Conservation (phyloP, 768 basidiomycete species). For the Lentinus tigrinus region DNA sequence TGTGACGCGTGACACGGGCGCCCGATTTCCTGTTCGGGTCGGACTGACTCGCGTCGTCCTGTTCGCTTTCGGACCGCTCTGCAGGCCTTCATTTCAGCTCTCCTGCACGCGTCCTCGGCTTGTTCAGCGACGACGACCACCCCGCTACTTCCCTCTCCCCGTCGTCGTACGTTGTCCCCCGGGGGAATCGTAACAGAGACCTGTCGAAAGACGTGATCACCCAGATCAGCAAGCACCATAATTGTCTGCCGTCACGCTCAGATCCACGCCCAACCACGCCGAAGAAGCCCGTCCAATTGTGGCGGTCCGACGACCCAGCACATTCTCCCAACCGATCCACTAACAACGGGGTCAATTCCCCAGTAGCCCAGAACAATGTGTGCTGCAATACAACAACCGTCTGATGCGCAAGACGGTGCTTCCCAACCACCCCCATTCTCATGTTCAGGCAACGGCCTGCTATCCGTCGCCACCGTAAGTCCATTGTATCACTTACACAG, state of each 20-base stretch:
- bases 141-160: not conserved
- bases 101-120: not conserved
- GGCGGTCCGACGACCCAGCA: not conserved
- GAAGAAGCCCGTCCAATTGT: slow-evolving; percentile 1
- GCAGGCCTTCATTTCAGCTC: not conserved
- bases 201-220: slow-evolving; percentile 4
- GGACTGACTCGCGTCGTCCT: not conserved
- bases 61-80: not conserved
- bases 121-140: slow-evolving; percentile 1
- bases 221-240: not conserved
- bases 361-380: slow-evolving; percentile 7
- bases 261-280: not conserved
- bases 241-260: slow-evolving; percentile 10
- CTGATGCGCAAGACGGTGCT: not conserved
- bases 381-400: slow-evolving; percentile 4
- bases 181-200: not conserved
- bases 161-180: not conserved
- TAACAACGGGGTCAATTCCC: not conserved
- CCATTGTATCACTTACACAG: not conserved
- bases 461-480: slow-evolving; percentile 5
- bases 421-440: not conserved
- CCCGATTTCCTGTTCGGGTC: not conserved
- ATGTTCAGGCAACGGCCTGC: not conserved
- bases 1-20: not conserved
- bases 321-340: not conserved